phyloP scores from a whole-genome alignment of 768 basidiomycete species.

The Rubroboletus pulcherrimus region DNA sequence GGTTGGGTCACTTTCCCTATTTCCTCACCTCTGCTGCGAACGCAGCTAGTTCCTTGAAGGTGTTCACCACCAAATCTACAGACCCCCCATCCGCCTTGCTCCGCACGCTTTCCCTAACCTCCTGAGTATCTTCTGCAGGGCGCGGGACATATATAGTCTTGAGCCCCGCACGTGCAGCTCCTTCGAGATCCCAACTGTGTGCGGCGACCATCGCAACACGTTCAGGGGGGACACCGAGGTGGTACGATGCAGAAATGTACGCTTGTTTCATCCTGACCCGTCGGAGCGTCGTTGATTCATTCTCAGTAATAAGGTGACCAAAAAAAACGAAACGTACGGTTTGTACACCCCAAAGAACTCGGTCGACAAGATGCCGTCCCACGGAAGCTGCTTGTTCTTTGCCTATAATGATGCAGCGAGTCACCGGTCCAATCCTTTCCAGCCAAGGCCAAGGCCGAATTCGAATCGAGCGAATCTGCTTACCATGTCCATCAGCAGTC shows the following conservation, averaged over 20 bases:
- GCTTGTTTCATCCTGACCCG: constrained; percentile 35
- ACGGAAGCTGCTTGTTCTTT: constrained; percentile 56
- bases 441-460: too few relatives aligned
- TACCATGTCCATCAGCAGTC: constrained; percentile 61
- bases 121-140: constrained; percentile 39
- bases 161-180: constrained; percentile 50
- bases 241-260: constrained; percentile 47
- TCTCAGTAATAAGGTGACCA: too few relatives aligned
- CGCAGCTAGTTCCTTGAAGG: constrained; percentile 47
- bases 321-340: constrained; percentile 41
- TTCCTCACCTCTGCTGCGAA: constrained; percentile 17
- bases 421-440: too few relatives aligned
- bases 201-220: constrained; percentile 64
- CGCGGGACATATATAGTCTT: constrained; percentile 58
- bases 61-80: constrained; percentile 53
- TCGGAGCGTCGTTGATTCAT: too few relatives aligned
- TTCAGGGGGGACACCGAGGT: constrained; percentile 43
- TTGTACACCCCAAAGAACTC: constrained; percentile 63
- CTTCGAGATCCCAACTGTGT: constrained; percentile 55
- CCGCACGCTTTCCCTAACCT: constrained; percentile 31
- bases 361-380: constrained; percentile 60
- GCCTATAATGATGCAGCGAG: constrained; percentile 37
- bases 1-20: neutral
- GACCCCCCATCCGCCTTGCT: constrained; percentile 52
- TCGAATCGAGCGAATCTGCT: neutral